Base-by-base conservation (phyloP, 2,329 filamentous ascomycete genomes). In the Alternaria gansuensis region DNA sequence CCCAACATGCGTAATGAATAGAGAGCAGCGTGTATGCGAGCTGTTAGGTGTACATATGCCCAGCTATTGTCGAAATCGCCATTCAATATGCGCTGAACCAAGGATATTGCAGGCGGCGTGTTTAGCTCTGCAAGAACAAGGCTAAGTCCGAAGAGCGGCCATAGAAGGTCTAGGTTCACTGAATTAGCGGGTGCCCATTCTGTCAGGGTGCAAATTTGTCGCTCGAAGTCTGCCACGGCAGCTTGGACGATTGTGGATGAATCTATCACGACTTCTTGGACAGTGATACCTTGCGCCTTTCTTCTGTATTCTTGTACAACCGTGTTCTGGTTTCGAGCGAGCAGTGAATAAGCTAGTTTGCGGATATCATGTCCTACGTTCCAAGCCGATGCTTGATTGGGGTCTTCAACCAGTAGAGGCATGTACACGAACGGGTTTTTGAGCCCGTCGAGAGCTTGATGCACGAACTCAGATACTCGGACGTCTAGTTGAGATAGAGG, bases 341-440 rank as follows among this genome's bases (percentile, higher is more conserved):
- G 58, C 2, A 80, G 63, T 1, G 74, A 77, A 57, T 82, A 82
- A 6, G 75, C 76, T 21, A 79, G 53, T 2, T 63, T 61, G 5
- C 81, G 78, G 3, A 80, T 59, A 5, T 73, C 65, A 13, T 69
- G 59, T 1, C 78, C 79, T 10, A 77, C 59, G 26, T 69, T 71
- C 80, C 80, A 83, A 5, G 80, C 80, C 2, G 80, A 78, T 36
- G 76, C 73, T 50, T 76, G 72, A 11, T 72, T 69, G 0, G 80
- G 73, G 55, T 83, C 81, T 54, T 83, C 81, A 11, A 87, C 77
- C 0, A 92, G 74, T 23, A 88, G 81, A 0, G 89, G 88, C 0
- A 93, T 81, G 71, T 89, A 93, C 11, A 91, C 82, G 39, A 52
- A 48, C 7, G 63, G 63, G 1, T 64, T 57, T 2, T 74, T 61